Base-by-base conservation (phyloP, 371 early-diverging fungal species). In the Mucor plumbeus region DNA sequence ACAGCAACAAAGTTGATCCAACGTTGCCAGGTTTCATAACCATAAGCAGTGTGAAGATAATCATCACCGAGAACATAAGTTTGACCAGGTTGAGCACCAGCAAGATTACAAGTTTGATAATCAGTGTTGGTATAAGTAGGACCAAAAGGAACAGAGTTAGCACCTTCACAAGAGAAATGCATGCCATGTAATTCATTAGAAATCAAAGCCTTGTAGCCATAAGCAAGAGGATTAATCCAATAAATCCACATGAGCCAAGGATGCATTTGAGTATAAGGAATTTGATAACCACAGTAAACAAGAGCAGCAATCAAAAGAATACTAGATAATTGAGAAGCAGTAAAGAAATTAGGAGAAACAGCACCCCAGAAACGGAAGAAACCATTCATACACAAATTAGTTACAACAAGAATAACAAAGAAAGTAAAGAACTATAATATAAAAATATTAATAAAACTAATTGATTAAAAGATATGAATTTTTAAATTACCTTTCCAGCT, bases 211-310 rank as follows among this genome's bases (percentile, higher is more conserved):
- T 85, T 80, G 71, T 84, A 85, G 9, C 89, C 87, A 63, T 90
- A 91, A 3, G 88, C 86, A 47, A 92, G 76, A 26, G 92, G 88
- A 44, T 85, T 88, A 60, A 90, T 85, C 86, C 88, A 91, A 72
- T 84, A 88, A 36, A 91, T 84, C 90, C 90, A 91, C 58, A 82
- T 76, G 31, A 92, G 82, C 88, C 89, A 91, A 33, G 87, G 89
- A 63, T 90, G 85, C 90, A 92, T 91, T 7, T 76, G 63, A 5
- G 44, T 65, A 48, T 83, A 84, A 17, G 89, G 88, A 61, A 89
- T 85, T 64, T 87, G 79, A 54, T 91, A 91, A 61, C 93, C 91
- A 65, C 83, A 82, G 64, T 90, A 87, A 54, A 90, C 64, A 61
- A 89, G 79, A 67, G 78, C 68, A 15, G 87, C 78, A 68, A 91